Evolutionary conservation across 192 early-diverging fungal genomes (phyloP), one percentile per base, ranked within the genome.

Genomic region (Dissophora ornata): DNA sequence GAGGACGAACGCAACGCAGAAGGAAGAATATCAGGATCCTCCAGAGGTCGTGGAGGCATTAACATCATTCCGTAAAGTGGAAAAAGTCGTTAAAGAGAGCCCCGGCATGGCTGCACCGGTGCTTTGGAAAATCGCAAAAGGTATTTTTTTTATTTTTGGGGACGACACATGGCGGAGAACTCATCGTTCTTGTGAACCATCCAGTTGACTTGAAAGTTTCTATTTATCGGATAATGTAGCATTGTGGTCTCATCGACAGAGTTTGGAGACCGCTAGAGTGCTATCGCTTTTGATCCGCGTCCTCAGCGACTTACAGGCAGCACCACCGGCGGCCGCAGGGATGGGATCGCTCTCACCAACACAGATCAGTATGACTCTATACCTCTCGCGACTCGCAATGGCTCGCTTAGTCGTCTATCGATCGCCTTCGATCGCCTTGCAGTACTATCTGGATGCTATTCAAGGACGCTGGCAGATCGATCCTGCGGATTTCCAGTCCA

Each of bases 71-170:
- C 64, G 65, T 0, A 73, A 80, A 49, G 70, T 58, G 0, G 57
- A 56, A 36, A 79, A 70, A 26, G 49, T 69, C 15, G 57, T 32
- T 7, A 70, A 60, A 3, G 73, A 69, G 42, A 79, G 69, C 25
- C 81, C 78, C 21, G 57, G 65, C 8, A 70, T 71, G 64, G 77
- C 81, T 4, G 77, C 69, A 18, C 25, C 66, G 11, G 57, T 69
- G 1, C 62, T 75, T 36, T 83, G 77, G 77, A 74, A 74, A 38
- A 63, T 83, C 12, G 60, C 81, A 26, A 73, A 80, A 71, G 81
- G 81, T 83, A 69, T 24, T 32, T 3, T 26, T 15, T 25, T 12
- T 38, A 56, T 13, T 2, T 41, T n/a, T n/a, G n/a, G n/a, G n/a
- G n/a, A n/a, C n/a, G n/a, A n/a, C n/a, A n/a, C n/a, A n/a, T n/a